Evolutionary conservation across 176 grass and related monocot species (phyloP), one percentile per base, ranked within the genome.

Genomic region (Miscanthus lutarioriparius): DNA sequence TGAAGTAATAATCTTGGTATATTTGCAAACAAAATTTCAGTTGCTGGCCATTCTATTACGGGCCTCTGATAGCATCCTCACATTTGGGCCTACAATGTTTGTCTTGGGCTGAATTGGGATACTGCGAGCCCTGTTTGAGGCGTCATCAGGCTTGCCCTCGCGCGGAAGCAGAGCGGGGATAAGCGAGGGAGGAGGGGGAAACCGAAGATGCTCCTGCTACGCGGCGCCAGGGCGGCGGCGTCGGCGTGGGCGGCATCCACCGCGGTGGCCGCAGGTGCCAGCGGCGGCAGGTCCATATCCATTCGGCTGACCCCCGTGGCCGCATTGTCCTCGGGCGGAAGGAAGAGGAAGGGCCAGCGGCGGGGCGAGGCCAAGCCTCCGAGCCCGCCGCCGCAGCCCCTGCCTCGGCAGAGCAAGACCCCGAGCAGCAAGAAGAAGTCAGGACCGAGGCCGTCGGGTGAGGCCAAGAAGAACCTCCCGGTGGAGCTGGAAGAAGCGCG

Each of bases 341-440:
- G 67, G 83, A 66, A 67, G 43, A 90, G 19, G 36, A 90, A 90
- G 35, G 88, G 83, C 43, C 83, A 85, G 32, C 78, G 83, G 51
- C 88, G 71, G 12, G 72, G 72, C 25, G 72, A 85, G 28, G 62
- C 71, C 82, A 81, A 81, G 47, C 5, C 86, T 37, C 70, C 26
- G n/a, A 23, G 32, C 7, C 28, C 11, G 58, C 70, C 67, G 70
- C 70, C 67, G 15, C 70, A 27, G 10, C 27, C 81, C 58, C 28
- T 30, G 47, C 45, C 75, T 15, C 67, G 68, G 59, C 75, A 38
- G 48, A 33, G 13, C 9, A 64, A 85, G 71, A 65, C 36, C 70
- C 39, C 64, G 25, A 20, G 78, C 19, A 82, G 78, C 41, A 89
- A 76, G 71, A 89, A 81, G 83, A 82, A 64, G 83, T 1, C 45